A percentile compares a stretch with the other conserved stretches of the same genome.
Conservation (phyloP, 441 rosid genomes). For the Populus hybrid region DNA sequence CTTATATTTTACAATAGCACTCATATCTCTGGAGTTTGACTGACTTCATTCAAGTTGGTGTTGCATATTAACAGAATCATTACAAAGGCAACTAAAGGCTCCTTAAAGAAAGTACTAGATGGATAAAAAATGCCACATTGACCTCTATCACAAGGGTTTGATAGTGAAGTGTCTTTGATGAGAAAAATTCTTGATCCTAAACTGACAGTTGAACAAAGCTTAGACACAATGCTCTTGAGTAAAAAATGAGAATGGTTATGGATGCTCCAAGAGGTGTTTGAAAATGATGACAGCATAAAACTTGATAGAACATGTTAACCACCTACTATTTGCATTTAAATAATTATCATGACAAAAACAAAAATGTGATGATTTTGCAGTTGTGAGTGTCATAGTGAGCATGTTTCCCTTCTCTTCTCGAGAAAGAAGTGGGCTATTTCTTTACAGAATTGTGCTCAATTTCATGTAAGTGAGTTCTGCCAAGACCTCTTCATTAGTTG, state of each 20-base stretch:
- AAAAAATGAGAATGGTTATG: background rate
- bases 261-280: background rate
- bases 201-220: background rate
- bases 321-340: background rate
- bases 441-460: background rate
- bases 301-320: background rate
- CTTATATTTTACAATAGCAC: too few species aligned
- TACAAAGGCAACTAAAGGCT: background rate
- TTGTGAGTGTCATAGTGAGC: background rate
- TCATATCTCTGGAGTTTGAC: background rate
- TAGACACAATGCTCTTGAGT: background rate
- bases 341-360: background rate
- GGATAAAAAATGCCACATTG: background rate
- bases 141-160: background rate
- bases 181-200: background rate
- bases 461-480: background rate
- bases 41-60: background rate
- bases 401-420: background rate
- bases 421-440: constrained; percentile 5
- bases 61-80: background rate
- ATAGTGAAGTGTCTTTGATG: background rate
- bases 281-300: background rate
- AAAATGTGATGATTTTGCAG: background rate
- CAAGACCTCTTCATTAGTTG: background rate
- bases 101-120: background rate